A percentile compares a stretch with the other conserved stretches of the same genome.
Conservation (phyloP, 2,329 filamentous ascomycete genomes). For the Leptographium flavum region DNA sequence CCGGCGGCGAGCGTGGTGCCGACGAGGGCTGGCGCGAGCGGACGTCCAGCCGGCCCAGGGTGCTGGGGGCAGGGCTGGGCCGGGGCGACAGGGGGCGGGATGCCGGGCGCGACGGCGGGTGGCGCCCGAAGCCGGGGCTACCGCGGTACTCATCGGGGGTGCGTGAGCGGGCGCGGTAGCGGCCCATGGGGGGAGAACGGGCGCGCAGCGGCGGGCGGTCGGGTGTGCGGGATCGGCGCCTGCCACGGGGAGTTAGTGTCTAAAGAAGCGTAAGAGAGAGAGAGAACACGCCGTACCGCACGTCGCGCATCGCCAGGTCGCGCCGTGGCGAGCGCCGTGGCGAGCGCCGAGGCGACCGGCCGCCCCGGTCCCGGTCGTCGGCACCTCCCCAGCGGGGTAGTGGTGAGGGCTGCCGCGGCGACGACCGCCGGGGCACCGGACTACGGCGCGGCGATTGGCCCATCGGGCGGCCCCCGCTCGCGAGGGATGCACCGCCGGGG, state of each 20-base stretch:
- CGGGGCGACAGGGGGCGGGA: constrained; percentile 41
- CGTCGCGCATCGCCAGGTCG: constrained; percentile 23
- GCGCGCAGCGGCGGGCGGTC: constrained; percentile 22
- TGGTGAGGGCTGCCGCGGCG: constrained; percentile 18
- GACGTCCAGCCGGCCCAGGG: constrained; percentile 19
- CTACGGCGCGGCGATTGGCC: constrained; percentile 14
- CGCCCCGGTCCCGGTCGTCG: constrained; percentile 20
- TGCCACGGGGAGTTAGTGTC: constrained; percentile 16
- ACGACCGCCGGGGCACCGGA: constrained; percentile 1
- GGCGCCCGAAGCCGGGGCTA: constrained; percentile 24
- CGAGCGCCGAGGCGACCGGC: no score
- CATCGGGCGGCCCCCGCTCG: constrained; percentile 8
- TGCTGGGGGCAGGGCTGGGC: constrained; percentile 20
- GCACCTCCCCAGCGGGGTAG: constrained; percentile 25
- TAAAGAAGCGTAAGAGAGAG: no score
- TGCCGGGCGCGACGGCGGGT: constrained; percentile 27
- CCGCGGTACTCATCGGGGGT: constrained; percentile 5
- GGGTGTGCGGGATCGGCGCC: constrained; percentile 41
- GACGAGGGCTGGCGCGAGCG: constrained; percentile 34
- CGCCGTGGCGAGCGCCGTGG: constrained; percentile 26
- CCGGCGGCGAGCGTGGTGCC: constrained; percentile 21
- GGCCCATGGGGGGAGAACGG: constrained; percentile 21
- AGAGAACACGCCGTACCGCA: constrained; percentile 10
- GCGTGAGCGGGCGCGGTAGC: constrained; percentile 35
- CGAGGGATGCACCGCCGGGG: constrained; percentile 21